phyloP scores from a whole-genome alignment of 129 eudicot species.

The carrot (Daucus carota) region DNA sequence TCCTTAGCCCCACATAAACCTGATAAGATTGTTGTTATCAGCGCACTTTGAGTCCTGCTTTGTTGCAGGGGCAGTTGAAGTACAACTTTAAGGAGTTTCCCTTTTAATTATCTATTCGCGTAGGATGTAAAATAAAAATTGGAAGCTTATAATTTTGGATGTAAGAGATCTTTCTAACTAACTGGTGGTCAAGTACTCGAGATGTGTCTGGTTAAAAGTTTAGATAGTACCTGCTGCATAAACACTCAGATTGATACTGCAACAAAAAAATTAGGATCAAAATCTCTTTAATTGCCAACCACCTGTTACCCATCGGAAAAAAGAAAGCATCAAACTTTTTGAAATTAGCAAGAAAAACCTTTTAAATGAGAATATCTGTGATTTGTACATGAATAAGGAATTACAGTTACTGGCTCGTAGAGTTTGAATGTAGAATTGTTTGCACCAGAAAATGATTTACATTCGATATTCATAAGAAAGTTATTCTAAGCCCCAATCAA shows the following conservation, averaged over 20 bases:
- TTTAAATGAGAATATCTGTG: not conserved
- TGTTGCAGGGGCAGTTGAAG: not conserved
- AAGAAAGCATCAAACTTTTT: not conserved
- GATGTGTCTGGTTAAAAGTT: too few relatives aligned
- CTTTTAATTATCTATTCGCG: not conserved
- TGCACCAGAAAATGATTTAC: too few relatives aligned
- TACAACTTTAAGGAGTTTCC: not conserved
- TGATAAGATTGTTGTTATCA: not conserved
- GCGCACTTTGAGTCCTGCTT: not conserved
- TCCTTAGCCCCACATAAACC: not conserved
- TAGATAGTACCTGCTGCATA: too few relatives aligned
- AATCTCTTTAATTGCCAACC: not conserved
- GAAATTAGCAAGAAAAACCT: not conserved
- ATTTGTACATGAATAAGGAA: too few relatives aligned
- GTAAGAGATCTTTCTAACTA: too few relatives aligned
- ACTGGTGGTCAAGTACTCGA: too few relatives aligned
- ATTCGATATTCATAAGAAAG: too few relatives aligned
- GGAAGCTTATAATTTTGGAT: too few relatives aligned
- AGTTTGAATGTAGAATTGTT: too few relatives aligned
- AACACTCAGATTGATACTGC: too few relatives aligned
- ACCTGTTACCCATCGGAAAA: not conserved
- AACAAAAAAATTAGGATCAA: not conserved
- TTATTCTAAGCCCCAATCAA: too few relatives aligned
- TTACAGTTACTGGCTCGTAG: too few relatives aligned
- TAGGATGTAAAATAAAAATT: not conserved